Base-by-base conservation (phyloP, 768 basidiomycete species). In the Lactarius hatsudake region DNA sequence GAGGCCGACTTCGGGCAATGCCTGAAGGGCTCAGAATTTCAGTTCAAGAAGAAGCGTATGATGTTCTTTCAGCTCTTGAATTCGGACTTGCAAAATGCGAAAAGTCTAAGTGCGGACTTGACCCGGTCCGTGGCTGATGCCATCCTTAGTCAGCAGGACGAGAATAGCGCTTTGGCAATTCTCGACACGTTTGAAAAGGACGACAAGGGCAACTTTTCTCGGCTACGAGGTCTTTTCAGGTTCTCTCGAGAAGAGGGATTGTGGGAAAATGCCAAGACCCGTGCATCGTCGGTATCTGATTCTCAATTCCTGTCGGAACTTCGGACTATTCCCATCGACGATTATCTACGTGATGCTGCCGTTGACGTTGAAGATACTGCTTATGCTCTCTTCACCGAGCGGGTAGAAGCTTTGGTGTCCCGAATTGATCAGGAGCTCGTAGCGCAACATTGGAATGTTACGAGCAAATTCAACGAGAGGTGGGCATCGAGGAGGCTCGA, bases 361-460 rank as follows among this genome's bases (percentile, higher is more conserved):
- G 8, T 28, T 5, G 42, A 57, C 2, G 64, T 38, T 3, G 51
- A 43, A 4, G 17, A 5, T 8, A 17, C 30, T 8, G 67, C 68
- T 2, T 43, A 36, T 2, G 6, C 53, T 0, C 45, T 64, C 8
- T 30, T 72, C 28, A 10, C 26, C 5, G n/a, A 42, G 9, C 36
- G 7, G 12, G 7, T 72, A 26, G 48, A 59, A 17, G 42, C 18
- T 3, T 40, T 55, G 42, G 63, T 40, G 53, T 42, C 56, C 6
- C 40, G 63, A 20, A 26, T 60, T 5, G 15, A 57, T 6, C 26
- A 15, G 1, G 54, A 61, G 18, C 60, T 65, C n/a, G 26, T 40
- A 4, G 59, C 61, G 1, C 70, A 70, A 43, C 43, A 12, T 55
- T 61, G 1, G 65, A 59, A 4, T 61, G 59, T 20, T 36, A 38